Conservation (phyloP, 1,139 yeast species). For the Saccharomyces hybrid region DNA sequence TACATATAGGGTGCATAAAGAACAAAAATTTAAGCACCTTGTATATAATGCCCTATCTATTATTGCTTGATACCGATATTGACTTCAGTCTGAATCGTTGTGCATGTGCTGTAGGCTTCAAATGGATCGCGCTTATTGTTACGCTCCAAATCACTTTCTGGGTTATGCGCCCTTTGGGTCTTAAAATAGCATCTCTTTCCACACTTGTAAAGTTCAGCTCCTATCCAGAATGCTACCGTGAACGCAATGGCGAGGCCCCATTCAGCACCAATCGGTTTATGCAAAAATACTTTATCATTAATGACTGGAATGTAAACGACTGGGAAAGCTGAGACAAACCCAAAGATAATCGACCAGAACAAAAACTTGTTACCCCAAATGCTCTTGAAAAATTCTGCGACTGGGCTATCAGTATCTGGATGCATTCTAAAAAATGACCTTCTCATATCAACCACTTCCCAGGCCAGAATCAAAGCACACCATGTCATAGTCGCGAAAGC, state of each 20-base stretch:
- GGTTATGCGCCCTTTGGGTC: slow-evolving; percentile 40
- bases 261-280: slow-evolving; percentile 67
- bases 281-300: slow-evolving; percentile 69
- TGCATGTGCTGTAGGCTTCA: slow-evolving; percentile 40
- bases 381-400: slow-evolving; percentile 45
- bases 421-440: slow-evolving; percentile 71
- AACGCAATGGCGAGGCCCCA: slow-evolving; percentile 77
- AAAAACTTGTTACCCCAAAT: slow-evolving; percentile 71
- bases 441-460: slow-evolving; percentile 81
- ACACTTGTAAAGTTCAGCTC: slow-evolving; percentile 64
- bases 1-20: neutral
- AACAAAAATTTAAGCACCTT: neutral
- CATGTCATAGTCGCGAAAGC: slow-evolving; percentile 85
- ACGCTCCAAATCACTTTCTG: slow-evolving; percentile 61
- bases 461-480: slow-evolving; percentile 79
- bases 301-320: slow-evolving; percentile 84
- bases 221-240: slow-evolving; percentile 47
- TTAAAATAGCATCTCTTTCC: slow-evolving; percentile 48
- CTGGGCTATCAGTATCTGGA: slow-evolving; percentile 53
- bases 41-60: neutral
- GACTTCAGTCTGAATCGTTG: slow-evolving; percentile 24
- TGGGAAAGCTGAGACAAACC: slow-evolving; percentile 70
- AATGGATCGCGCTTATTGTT: slow-evolving; percentile 47
- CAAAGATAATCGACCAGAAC: slow-evolving; percentile 76
- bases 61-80: slow-evolving; percentile 4